phyloP scores from a whole-genome alignment of 1,284 basidiomycete genomes.

The Microbotryomycetes sp. region DNA sequence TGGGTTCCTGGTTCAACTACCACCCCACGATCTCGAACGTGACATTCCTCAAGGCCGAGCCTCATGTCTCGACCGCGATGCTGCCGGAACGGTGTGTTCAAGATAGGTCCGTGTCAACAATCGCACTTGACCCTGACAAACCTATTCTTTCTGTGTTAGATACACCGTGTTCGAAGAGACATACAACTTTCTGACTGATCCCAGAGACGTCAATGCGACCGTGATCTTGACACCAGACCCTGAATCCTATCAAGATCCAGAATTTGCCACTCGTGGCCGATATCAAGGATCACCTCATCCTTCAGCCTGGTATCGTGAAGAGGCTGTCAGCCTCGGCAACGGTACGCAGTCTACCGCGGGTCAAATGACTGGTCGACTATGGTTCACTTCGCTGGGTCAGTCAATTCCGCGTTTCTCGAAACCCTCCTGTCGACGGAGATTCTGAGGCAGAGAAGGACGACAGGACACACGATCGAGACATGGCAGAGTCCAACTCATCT shows the following conservation, averaged over 20 bases:
- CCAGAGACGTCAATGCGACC: slow-evolving; percentile 27
- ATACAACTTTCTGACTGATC: slow-evolving; percentile 27
- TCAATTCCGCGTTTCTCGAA: no score
- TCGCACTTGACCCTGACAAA: no score
- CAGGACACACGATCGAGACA: slow-evolving; percentile 7
- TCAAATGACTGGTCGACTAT: slow-evolving; percentile 24
- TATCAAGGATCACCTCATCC: slow-evolving; percentile 27
- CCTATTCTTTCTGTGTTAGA: no score
- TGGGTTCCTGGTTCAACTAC: slow-evolving; percentile 20
- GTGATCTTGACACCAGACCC: slow-evolving; percentile 24
- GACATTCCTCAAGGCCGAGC: neutral
- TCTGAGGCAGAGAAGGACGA: no score
- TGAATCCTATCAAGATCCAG: slow-evolving; percentile 9
- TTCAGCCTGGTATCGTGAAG: slow-evolving; percentile 27
- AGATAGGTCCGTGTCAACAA: no score
- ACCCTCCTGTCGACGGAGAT: neutral
- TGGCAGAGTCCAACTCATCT: slow-evolving; percentile 21
- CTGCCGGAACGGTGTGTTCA: neutral
- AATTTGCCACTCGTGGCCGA: slow-evolving; percentile 10
- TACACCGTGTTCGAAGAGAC: slow-evolving; percentile 14
- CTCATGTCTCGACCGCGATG: neutral
- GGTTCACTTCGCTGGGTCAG: slow-evolving; percentile 11
- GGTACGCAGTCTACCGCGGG: slow-evolving; percentile 4
- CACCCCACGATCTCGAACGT: slow-evolving; percentile 10
- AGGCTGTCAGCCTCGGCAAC: slow-evolving; percentile 22